phyloP scores from a whole-genome alignment of 1,284 basidiomycete species.

The Cryptococcus sp. region DNA sequence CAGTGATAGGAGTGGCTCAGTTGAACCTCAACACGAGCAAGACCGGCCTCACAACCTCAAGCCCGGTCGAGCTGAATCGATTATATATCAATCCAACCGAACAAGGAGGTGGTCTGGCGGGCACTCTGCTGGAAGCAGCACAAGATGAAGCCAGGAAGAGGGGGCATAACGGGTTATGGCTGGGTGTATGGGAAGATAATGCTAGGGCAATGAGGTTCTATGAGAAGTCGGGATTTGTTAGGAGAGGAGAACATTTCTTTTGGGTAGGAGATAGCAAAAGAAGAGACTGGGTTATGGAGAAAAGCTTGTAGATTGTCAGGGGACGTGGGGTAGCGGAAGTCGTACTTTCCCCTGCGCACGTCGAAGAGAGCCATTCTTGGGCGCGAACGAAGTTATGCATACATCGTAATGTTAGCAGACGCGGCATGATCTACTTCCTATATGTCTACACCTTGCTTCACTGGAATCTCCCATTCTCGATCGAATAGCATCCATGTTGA shows the following conservation, averaged over 20 bases:
- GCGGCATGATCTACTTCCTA: no score
- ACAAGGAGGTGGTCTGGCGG: conserved; percentile 30
- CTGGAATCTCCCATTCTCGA: no score
- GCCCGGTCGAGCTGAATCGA: conserved; percentile 19
- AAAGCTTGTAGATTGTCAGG: no score
- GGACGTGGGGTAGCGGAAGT: no score
- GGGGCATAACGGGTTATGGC: conserved; percentile 24
- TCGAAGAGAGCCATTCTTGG: no score
- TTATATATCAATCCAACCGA: conserved; percentile 21
- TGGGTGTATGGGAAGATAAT: conserved; percentile 38
- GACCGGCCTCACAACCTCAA: conserved; percentile 5
- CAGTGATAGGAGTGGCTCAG: conserved; percentile 14
- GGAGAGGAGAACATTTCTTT: conserved; percentile 15
- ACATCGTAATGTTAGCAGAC: no score
- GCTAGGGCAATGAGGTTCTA: conserved; percentile 25
- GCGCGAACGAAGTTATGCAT: no score
- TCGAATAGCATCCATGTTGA: no score
- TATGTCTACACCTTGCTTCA: no score
- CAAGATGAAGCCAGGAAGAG: conserved; percentile 12
- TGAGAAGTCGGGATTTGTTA: conserved; percentile 23
- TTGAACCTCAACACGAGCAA: conserved; percentile 10
- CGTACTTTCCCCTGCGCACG: no score
- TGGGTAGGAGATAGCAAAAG: conserved; percentile 15
- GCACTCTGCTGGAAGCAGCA: conserved; percentile 13
- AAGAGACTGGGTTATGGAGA: conserved; percentile 21